Percentiles rank a stretch among this genome's conserved stretches.
Conservation (phyloP, 2,329 filamentous ascomycete genomes). For the Colletotrichum viniferum region DNA sequence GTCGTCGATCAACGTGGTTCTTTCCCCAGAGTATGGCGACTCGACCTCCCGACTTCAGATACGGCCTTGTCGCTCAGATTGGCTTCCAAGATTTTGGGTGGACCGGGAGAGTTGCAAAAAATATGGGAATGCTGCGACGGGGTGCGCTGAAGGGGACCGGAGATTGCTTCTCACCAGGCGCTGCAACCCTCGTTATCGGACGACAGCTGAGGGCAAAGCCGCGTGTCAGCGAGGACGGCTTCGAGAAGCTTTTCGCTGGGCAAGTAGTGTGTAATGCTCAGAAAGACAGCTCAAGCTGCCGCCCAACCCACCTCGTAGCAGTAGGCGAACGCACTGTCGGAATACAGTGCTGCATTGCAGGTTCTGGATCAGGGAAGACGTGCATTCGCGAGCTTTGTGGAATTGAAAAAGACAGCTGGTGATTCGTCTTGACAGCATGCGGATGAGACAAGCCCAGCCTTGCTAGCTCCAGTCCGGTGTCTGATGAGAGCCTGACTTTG, state of each 20-base stretch:
- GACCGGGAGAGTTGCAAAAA: not conserved
- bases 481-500: not conserved
- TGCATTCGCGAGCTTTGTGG: not conserved
- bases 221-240: not conserved
- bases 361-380: conserved; percentile 3
- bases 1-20: conserved; percentile 1
- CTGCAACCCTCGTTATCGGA: not conserved
- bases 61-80: not conserved
- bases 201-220: not conserved
- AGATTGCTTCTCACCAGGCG: not conserved
- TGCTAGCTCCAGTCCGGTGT: conserved; percentile 4
- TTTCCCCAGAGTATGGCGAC: not conserved
- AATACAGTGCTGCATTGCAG: not conserved
- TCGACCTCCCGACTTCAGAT: not conserved
- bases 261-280: not conserved
- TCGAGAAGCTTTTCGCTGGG: not conserved
- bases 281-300: not conserved
- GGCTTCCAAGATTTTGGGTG: not conserved
- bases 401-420: conserved; percentile 11
- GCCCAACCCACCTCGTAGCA: not conserved
- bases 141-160: not conserved
- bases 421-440: conserved; percentile 4
- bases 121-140: not conserved
- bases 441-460: conserved; percentile 14
- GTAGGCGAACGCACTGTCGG: not conserved